A percentile compares a stretch with the other conserved stretches of the same genome.
phyloP scores from a whole-genome alignment of 805 yeast species.

The Schwanniomyces yamadae region DNA sequence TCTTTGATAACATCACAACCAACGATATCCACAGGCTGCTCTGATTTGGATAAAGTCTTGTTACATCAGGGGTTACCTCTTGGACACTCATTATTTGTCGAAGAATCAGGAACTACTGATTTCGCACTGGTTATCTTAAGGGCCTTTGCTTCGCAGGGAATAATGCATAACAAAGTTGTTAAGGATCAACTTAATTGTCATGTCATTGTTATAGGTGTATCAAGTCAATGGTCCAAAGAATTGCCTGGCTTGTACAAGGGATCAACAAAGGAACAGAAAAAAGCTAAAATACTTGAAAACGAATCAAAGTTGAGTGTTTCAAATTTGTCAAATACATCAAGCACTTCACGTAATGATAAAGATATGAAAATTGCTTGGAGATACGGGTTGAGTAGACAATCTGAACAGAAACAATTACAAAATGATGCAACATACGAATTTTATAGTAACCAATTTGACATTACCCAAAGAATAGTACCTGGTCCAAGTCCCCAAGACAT shows the following conservation, averaged over 20 bases:
- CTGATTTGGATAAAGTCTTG: conserved; percentile 70
- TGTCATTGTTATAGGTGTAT: conserved; percentile 60
- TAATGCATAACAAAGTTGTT: conserved; percentile 57
- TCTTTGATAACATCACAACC: conserved; percentile 74
- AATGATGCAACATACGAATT: conserved; percentile 40
- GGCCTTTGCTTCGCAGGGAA: conserved; percentile 74
- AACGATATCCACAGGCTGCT: conserved; percentile 76
- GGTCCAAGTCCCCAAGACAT: conserved; percentile 63
- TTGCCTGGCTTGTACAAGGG: conserved; percentile 80
- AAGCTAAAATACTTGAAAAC: conserved; percentile 52
- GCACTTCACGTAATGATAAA: conserved; percentile 15
- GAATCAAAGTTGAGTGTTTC: conserved; percentile 68
- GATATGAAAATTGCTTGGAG: conserved; percentile 94
- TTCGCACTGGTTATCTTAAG: conserved; percentile 71
- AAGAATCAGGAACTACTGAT: conserved; percentile 88
- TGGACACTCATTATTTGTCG: conserved; percentile 67
- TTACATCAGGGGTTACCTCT: conserved; percentile 85
- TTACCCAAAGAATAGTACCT: conserved; percentile 69
- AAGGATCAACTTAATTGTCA: conserved; percentile 47
- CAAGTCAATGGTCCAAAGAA: conserved; percentile 60
- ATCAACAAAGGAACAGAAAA: conserved; percentile 62
- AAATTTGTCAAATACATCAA: conserved; percentile 39
- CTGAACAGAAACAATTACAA: conserved; percentile 24
- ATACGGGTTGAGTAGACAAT: conserved; percentile 53
- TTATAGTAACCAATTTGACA: conserved; percentile 70